Conservation (phyloP, 768 basidiomycete genomes). For the Lepiota brunneoincarnata region DNA sequence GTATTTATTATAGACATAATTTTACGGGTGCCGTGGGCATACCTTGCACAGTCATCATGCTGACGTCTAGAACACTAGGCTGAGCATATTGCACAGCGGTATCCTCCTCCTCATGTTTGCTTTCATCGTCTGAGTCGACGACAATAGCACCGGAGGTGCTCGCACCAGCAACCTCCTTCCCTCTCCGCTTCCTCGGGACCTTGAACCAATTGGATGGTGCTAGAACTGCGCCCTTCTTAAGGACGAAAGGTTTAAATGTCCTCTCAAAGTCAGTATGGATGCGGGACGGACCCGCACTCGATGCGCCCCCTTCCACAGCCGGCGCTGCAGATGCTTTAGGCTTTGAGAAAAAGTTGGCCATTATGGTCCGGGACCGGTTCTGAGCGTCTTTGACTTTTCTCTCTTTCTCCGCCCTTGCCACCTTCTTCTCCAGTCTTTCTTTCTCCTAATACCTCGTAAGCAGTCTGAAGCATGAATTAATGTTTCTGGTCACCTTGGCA, state of each 20-base stretch:
- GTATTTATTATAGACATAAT: neutral
- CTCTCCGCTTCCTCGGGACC: slow-evolving; percentile 26
- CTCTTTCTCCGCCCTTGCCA: slow-evolving; percentile 67
- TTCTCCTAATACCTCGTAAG: slow-evolving; percentile 51
- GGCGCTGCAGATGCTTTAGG: slow-evolving; percentile 33
- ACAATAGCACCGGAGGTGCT: slow-evolving; percentile 51
- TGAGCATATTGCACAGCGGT: slow-evolving; percentile 24
- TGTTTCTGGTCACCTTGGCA: slow-evolving; percentile 42
- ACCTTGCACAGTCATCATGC: slow-evolving; percentile 41
- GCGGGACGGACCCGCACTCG: slow-evolving; percentile 35
- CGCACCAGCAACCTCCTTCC: slow-evolving; percentile 13
- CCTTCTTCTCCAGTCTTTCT: slow-evolving; percentile 64
- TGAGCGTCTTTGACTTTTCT: slow-evolving; percentile 69
- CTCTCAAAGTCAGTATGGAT: slow-evolving; percentile 64
- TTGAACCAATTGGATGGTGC: slow-evolving; percentile 76
- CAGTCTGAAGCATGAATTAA: neutral
- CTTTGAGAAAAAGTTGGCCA: slow-evolving; percentile 80
- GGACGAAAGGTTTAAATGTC: slow-evolving; percentile 74
- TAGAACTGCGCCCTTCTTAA: slow-evolving; percentile 71
- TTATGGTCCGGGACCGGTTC: slow-evolving; percentile 68
- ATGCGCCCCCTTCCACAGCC: slow-evolving; percentile 22
- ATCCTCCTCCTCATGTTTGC: slow-evolving; percentile 18
- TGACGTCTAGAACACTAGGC: slow-evolving; percentile 23
- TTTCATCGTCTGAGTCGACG: slow-evolving; percentile 49
- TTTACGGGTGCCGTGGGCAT: neutral